These are phyloP conservation scores for Boletus pseudo-olivaceus DNA, from an alignment of 768 basidiomycete species.

Conservation along the genomic window DNA sequence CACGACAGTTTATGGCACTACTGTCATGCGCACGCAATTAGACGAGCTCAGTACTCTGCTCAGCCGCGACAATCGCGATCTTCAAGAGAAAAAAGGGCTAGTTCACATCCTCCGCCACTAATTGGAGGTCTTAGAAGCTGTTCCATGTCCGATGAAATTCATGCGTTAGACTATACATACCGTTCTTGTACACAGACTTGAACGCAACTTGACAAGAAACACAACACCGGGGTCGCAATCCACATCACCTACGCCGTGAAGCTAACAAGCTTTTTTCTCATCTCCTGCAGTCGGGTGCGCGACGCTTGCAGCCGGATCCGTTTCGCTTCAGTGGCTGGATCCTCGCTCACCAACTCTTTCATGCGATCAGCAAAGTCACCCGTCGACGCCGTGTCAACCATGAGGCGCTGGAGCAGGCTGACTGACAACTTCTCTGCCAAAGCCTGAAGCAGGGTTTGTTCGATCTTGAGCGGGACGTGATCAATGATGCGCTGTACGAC, in stretches of 20 bases:
- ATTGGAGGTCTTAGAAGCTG: too few species aligned
- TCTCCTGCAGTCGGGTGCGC: constrained; percentile 37
- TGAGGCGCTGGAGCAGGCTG: constrained; percentile 35
- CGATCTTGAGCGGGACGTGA: constrained; percentile 47
- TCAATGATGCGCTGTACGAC: constrained; percentile 51
- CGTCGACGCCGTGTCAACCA: constrained; percentile 16
- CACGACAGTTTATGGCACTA: too few species aligned
- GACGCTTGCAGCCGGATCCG: constrained; percentile 34
- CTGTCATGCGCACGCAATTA: too few species aligned
- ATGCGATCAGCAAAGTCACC: constrained; percentile 30
- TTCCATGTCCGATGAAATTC: too few species aligned
- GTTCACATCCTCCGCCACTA: too few species aligned
- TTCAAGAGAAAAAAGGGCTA: too few species aligned
- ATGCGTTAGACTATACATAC: neutral
- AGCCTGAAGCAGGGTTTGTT: constrained; percentile 41
- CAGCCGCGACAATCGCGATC: too few species aligned
- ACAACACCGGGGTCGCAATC: neutral
- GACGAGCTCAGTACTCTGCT: too few species aligned
- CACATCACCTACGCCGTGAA: constrained; percentile 18
- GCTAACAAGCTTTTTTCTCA: constrained; percentile 34
- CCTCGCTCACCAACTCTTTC: constrained; percentile 44
- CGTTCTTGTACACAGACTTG: neutral
- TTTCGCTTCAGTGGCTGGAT: constrained; percentile 34
- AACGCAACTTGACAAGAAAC: neutral
- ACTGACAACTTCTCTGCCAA: constrained; percentile 35